Evolutionary conservation across 192 early-diverging fungal species (phyloP), one percentile per base, ranked within the genome.

Genomic region (Spizellomyces punctatus): DNA sequence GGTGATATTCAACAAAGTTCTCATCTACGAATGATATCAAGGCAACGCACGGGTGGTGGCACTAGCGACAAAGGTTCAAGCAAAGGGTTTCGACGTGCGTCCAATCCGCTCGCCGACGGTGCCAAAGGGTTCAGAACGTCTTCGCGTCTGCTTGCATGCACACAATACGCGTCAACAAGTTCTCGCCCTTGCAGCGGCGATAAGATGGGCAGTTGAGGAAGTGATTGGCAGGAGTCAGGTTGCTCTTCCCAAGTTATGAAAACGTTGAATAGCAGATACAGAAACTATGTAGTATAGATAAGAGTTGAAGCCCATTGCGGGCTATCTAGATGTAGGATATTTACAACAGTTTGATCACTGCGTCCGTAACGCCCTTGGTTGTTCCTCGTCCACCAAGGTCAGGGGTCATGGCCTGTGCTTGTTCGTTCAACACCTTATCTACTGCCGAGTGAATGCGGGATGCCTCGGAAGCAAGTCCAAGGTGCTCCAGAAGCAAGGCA

Each of bases 361-460:
- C 92, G 10, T 92, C 85, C 14, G 95, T 96, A 81, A 92, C 94
- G 75, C 90, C 81, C 9, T 89, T 86, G 79, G 91, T 95, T 60
- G 92, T 90, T 12, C 92, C 81, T 49, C 78, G 84, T 71, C 96
- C 96, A 66, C 95, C 95, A 57, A 98, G 83, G 88, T 98, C 96
- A 17, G 91, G 91, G 44, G 96, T 98, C 69, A 94, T 84, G 43
- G 74, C 60, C 81, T 7, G 73, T 42, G 21, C 71, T 22, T 86
- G 90, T 12, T 82, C 83, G 14, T 73, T 80, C n/a, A 95, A 71
- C 46, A 93, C 92, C 61, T 73, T 79, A 80, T 98, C 94, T 27
- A 96, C 96, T 10, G 94, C 93, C 62, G 87, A 84, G 69, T 96
- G 91, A 61, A 98, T 92, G 58, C 83, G 79, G 12, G 84, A 67